Evolutionary conservation across 768 basidiomycete species (phyloP), one percentile per base, ranked within the genome.

Genomic region (Leccinum fibrillosum): DNA sequence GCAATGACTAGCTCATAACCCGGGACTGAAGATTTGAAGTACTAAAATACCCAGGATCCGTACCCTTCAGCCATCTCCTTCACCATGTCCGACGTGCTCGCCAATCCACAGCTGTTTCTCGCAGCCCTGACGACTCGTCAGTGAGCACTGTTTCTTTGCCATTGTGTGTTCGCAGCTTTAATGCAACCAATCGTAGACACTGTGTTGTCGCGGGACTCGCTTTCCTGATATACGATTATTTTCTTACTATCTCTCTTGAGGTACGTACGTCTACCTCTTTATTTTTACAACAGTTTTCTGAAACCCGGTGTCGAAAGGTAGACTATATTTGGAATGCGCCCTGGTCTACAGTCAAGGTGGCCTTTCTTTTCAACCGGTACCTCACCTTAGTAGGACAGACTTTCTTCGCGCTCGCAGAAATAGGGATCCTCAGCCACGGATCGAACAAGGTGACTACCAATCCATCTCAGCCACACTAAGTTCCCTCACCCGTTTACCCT

Each of bases 291-390:
- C 3, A 15, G 6, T 30, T 15, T 17, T 12, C 49, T 39, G 8
- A 50, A 9, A 12, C 9, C 1, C 5, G 5, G 10, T 25, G 3
- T 32, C 8, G 6, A 56, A 48, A 63, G 61, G 21, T 58, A 12
- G 51, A 44, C 10, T 47, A 57, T 21, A 42, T 54, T 1, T 62
- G 62, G 57, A 23, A 13, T 9, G 26, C 51, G 2, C 62, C 21
- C 30, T 61, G 62, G 60, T 5, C 10, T 9, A 2, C 42, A 12
- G 54, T 53, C 5, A 64, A 66, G 37, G 23, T 34, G 5, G 19
- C 58, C 13, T 67, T 66, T 44, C 59, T 66, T 5, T 15, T 64
- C 55, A 66, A 64, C 28, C 65, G 65, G n/a, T 66, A 66, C 12
- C 54, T 44, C 0, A 62, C 53, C 10, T 21, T 66, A 21, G 25